These are phyloP conservation scores for Mycena rosella DNA, from an alignment of 768 basidiomycete genomes.

Conservation along the genomic window DNA sequence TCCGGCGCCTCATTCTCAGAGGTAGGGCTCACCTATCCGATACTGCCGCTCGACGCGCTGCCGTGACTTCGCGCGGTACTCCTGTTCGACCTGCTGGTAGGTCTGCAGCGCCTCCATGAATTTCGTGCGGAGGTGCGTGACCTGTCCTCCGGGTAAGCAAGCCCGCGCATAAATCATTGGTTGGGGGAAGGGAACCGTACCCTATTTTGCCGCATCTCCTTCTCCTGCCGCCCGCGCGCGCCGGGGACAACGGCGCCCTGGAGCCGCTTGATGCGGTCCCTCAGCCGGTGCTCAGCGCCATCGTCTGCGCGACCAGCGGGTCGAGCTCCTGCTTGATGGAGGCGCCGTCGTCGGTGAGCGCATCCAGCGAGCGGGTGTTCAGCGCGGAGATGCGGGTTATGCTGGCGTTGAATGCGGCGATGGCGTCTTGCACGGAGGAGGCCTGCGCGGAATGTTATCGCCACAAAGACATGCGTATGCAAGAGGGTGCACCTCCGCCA, in stretches of 20 bases:
- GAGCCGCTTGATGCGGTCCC: conserved; percentile 70
- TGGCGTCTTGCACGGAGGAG: conserved; percentile 55
- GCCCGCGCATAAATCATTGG: too few species aligned
- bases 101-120: conserved; percentile 83
- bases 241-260: conserved; percentile 50
- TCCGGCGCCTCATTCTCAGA: not conserved
- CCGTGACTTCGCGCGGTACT: conserved; percentile 72
- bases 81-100: conserved; percentile 82
- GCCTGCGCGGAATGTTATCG: conserved; percentile 45
- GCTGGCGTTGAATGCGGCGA: conserved; percentile 54
- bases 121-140: conserved; percentile 70
- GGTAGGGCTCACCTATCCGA: conserved; percentile 70
- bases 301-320: conserved; percentile 70
- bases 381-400: conserved; percentile 53
- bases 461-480: not conserved
- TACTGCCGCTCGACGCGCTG: conserved; percentile 82
- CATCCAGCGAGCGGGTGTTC: conserved; percentile 54
- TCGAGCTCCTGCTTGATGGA: conserved; percentile 55
- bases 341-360: conserved; percentile 47
- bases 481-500: conserved; percentile 19
- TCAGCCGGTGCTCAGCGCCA: conserved; percentile 68
- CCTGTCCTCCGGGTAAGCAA: conserved; percentile 51
- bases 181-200: conserved; percentile 6
- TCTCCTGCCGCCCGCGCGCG: conserved; percentile 46
- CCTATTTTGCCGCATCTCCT: conserved; percentile 54